phyloP scores from a whole-genome alignment of 2,329 filamentous ascomycete genomes.

The Alternaria sp. region DNA sequence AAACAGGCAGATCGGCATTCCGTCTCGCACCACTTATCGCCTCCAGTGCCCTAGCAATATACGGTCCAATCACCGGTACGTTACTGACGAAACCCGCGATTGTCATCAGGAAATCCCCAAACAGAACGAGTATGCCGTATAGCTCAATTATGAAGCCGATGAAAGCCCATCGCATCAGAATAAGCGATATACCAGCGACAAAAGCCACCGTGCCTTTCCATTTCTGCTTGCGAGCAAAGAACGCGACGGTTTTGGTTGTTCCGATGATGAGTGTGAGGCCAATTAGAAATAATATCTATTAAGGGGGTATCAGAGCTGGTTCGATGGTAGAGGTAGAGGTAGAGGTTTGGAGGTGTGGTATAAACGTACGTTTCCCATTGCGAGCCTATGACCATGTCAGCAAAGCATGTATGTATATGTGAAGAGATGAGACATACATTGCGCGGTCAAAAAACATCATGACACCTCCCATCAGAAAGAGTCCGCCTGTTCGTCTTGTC shows the following conservation, averaged over 20 bases:
- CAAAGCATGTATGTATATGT: background rate
- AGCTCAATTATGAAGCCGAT: conserved; percentile 89
- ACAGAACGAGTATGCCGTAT: conserved; percentile 91
- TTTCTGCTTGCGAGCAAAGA: conserved; percentile 95
- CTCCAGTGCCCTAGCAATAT: conserved; percentile 75
- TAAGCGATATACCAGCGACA: conserved; percentile 80
- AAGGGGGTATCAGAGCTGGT: conserved; percentile 9
- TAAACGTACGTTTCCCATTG: conserved; percentile 87
- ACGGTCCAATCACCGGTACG: conserved; percentile 84
- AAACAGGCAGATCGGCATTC: conserved; percentile 25
- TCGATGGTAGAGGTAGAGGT: background rate
- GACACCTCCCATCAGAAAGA: conserved; percentile 94
- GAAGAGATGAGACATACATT: conserved; percentile 68
- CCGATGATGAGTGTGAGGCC: conserved; percentile 97
- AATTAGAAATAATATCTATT: conserved; percentile 93
- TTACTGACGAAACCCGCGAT: conserved; percentile 87
- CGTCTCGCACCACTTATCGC: conserved; percentile 21
- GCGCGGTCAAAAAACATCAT: conserved; percentile 98
- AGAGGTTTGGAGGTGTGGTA: conserved; percentile 1
- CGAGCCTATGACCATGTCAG: conserved; percentile 68
- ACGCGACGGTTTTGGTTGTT: conserved; percentile 85
- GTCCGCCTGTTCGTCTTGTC: conserved; percentile 69
- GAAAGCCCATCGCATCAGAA: conserved; percentile 88
- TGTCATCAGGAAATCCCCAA: conserved; percentile 95
- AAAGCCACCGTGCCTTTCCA: conserved; percentile 91